Evolutionary conservation across 441 rosid species (phyloP).

Genomic region (Erysimum cheiri): DNA sequence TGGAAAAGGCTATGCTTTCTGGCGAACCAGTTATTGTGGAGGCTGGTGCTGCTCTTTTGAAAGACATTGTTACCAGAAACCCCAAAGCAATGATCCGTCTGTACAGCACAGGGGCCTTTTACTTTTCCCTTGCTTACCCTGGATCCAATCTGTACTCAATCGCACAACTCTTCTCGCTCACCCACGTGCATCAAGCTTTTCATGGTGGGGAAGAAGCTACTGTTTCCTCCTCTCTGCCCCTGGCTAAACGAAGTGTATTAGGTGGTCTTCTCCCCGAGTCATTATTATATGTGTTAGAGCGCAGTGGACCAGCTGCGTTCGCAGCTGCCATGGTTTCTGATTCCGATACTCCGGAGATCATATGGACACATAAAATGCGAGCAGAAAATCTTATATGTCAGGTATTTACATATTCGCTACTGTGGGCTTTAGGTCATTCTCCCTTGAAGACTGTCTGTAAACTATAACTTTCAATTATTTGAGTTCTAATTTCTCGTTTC

Average conservation of each 20-base stretch:
- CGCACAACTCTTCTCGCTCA: slow-evolving; percentile 90
- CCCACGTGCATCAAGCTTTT: slow-evolving; percentile 99
- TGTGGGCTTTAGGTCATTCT: slow-evolving; percentile 37
- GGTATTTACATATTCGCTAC: slow-evolving; percentile 50
- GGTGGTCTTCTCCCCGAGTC: slow-evolving; percentile 99
- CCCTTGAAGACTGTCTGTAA: slow-evolving; percentile 27
- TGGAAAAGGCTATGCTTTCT: slow-evolving; percentile 86
- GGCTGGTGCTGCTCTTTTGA: slow-evolving; percentile 91
- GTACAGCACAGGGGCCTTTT: slow-evolving; percentile 99
- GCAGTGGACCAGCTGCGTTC: slow-evolving; percentile 98
- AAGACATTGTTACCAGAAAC: slow-evolving; percentile 97
- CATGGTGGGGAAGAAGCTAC: slow-evolving; percentile 99
- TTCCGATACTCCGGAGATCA: slow-evolving; percentile 99
- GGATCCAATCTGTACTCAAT: slow-evolving; percentile 96
- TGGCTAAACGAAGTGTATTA: slow-evolving; percentile 97
- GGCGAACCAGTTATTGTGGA: slow-evolving; percentile 99
- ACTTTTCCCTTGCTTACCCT: slow-evolving; percentile 96
- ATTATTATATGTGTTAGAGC: slow-evolving; percentile 95
- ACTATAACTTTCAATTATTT: slow-evolving; percentile 21
- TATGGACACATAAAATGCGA: slow-evolving; percentile 99
- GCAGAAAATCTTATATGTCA: slow-evolving; percentile 98
- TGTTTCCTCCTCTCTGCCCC: slow-evolving; percentile 93
- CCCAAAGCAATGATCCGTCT: slow-evolving; percentile 98
- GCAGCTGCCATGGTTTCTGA: slow-evolving; percentile 99
- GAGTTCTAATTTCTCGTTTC: slow-evolving; percentile 25